Conservation (phyloP, 2,329 filamentous ascomycete genomes). For the Hortaea sp. region DNA sequence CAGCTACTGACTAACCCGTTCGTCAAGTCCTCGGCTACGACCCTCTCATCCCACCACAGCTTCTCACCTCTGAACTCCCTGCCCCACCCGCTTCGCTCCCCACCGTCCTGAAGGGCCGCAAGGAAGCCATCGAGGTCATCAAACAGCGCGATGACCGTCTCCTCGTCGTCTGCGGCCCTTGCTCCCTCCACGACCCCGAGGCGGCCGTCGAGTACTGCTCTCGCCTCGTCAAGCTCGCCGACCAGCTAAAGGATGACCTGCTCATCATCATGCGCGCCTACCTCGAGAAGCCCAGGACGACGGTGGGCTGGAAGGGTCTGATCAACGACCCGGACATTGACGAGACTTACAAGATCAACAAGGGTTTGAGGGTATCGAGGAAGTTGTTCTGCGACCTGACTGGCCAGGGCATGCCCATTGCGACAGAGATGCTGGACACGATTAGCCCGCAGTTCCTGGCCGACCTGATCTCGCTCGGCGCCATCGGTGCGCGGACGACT, state of each 20-base stretch:
- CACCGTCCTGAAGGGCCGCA: constrained; percentile 62
- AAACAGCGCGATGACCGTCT: constrained; percentile 75
- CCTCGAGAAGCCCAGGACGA: constrained; percentile 96
- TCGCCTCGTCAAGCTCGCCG: constrained; percentile 64
- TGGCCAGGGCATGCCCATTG: constrained; percentile 79
- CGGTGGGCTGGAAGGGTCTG: constrained; percentile 96
- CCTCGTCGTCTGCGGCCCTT: constrained; percentile 88
- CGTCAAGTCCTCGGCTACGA: constrained; percentile 78
- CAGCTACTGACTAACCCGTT: neutral
- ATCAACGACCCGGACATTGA: constrained; percentile 99
- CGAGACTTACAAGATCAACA: constrained; percentile 97
- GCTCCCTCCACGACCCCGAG: constrained; percentile 90
- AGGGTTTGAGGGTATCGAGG: constrained; percentile 83
- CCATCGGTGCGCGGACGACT: constrained; percentile 90
- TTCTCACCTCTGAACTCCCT: constrained; percentile 79
- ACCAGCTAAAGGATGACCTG: constrained; percentile 72
- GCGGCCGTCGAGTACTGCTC: constrained; percentile 81
- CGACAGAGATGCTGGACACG: constrained; percentile 96
- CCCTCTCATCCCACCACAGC: constrained; percentile 77
- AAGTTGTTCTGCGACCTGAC: constrained; percentile 92
- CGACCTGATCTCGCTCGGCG: constrained; percentile 88
- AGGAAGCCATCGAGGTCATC: constrained; percentile 62
- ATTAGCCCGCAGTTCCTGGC: constrained; percentile 97
- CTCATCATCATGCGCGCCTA: constrained; percentile 97
- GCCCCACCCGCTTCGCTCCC: constrained; percentile 48